Evolutionary conservation across 1,284 basidiomycete species (phyloP).

Genomic region (Leccinum glutinopallens): DNA sequence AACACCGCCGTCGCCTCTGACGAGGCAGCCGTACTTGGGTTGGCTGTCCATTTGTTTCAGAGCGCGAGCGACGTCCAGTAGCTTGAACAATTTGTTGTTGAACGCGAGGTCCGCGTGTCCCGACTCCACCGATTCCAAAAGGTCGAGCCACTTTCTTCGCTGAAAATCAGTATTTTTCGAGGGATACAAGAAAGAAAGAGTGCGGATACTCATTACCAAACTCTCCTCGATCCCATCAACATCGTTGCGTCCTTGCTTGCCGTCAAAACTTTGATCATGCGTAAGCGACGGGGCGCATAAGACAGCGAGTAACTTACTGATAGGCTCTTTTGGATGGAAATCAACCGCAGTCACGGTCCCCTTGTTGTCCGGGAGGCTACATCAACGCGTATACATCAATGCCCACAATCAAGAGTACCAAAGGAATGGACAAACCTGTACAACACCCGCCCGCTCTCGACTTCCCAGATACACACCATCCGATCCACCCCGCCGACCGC

Average conservation of each 20-base stretch:
- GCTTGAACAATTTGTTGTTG: too few relatives aligned
- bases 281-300: conserved; percentile 10
- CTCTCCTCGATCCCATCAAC: conserved; percentile 76
- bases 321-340: conserved; percentile 91
- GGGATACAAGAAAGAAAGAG: too few relatives aligned
- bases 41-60: too few relatives aligned
- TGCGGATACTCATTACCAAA: conserved; percentile 14
- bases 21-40: too few relatives aligned
- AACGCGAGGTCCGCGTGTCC: too few relatives aligned
- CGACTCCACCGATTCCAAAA: too few relatives aligned
- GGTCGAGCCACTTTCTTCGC: too few relatives aligned
- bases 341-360: conserved; percentile 90
- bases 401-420: too few relatives aligned
- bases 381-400: neutral
- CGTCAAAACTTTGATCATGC: conserved; percentile 62
- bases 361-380: conserved; percentile 87
- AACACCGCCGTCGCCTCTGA: too few relatives aligned
- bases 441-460: conserved; percentile 79
- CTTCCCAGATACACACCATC: conserved; percentile 92
- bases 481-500: conserved; percentile 82
- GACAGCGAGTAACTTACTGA: conserved; percentile 57
- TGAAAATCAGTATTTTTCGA: too few relatives aligned
- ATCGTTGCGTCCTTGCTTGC: conserved; percentile 89
- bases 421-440: conserved; percentile 63
- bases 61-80: too few relatives aligned